Percentiles rank a stretch among this genome's conserved stretches.
Evolutionary conservation across 73 alveolate species (phyloP).

Genomic region (Tetrahymena thermophila): DNA sequence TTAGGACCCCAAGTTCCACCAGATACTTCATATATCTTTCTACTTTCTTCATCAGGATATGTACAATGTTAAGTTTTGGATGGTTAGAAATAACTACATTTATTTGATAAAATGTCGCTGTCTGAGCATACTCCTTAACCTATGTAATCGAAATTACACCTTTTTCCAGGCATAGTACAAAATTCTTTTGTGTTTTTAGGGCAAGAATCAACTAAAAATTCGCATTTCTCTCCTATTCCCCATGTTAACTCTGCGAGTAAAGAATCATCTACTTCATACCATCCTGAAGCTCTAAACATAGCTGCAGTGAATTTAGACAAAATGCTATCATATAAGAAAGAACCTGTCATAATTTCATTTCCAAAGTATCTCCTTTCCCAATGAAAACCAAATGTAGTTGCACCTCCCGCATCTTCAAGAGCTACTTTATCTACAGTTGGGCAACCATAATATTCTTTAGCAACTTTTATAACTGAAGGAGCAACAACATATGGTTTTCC

Average conservation of each 20-base stretch:
- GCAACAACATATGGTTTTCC: conserved; percentile 20
- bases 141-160: conserved; percentile 21
- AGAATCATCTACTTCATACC: conserved; percentile 20
- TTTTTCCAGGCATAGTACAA: neutral
- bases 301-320: conserved; percentile 15
- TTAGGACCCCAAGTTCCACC: neutral
- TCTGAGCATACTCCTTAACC: conserved; percentile 16
- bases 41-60: neutral
- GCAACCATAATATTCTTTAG: conserved; percentile 12
- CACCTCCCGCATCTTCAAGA: conserved; percentile 28
- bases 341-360: conserved; percentile 35
- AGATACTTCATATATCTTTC: neutral
- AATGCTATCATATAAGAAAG: conserved; percentile 2
- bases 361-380: conserved; percentile 36
- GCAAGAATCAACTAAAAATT: conserved; percentile 1
- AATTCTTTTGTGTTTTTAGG: neutral
- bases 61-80: neutral
- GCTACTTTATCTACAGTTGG: conserved; percentile 4
- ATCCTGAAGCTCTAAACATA: conserved; percentile 25
- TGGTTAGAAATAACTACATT: conserved; percentile 10
- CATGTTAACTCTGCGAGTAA: conserved; percentile 29
- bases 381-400: conserved; percentile 24
- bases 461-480: conserved; percentile 12
- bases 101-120: neutral
- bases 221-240: conserved; percentile 34